Base-by-base conservation (phyloP, 805 yeast species). In the Candida taoyuanica region DNA sequence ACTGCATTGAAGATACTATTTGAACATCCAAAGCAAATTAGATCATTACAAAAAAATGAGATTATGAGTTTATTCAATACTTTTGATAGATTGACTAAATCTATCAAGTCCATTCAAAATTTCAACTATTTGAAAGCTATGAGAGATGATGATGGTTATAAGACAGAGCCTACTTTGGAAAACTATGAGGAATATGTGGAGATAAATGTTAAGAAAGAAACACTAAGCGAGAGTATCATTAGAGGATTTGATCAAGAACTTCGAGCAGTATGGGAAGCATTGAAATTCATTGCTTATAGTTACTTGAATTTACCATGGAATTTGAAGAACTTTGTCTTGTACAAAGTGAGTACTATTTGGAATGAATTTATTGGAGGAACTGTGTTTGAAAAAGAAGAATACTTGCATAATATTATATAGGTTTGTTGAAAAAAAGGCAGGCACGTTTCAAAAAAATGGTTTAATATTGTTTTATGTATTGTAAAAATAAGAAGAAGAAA, bases 1-100 rank as follows among this genome's bases (percentile, higher is more conserved):
- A 93, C 99, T 7, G 95, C 96, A 2, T 73, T 93, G 55, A 93
- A 93, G 60, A 74, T 91, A 17, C 67, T 93, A 42, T 87, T 93
- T 59, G 98, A 91, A 59, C 58, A 56, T n/a, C 66, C 65, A 27
- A 58, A 53, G 31, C 74, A 73, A 19, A 73, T 83, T 31, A 70
- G 51, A 29, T 73, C 74, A 25, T 74, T 84, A 24, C 70, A 85
- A 29, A 74, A 87, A 50, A 78, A 85, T 43, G 99, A 93, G 64
- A 65, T 93, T 42, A 91, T 91, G 36, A 94, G 96, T 1, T 73
- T 93, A 48, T 67, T 93, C 52, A 93, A 93, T 65, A 91, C 98
- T 0, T 87, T 87, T 63, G 96, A 89, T 55, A 75, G 98, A 51
- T 70, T 93, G 41, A 84, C 96, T 4, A 87, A 87, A 64, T 83